A percentile compares a stretch with the other conserved stretches of the same genome.
phyloP scores from a whole-genome alignment of 1,139 yeast genomes.

The Meyerozyma sp. region DNA sequence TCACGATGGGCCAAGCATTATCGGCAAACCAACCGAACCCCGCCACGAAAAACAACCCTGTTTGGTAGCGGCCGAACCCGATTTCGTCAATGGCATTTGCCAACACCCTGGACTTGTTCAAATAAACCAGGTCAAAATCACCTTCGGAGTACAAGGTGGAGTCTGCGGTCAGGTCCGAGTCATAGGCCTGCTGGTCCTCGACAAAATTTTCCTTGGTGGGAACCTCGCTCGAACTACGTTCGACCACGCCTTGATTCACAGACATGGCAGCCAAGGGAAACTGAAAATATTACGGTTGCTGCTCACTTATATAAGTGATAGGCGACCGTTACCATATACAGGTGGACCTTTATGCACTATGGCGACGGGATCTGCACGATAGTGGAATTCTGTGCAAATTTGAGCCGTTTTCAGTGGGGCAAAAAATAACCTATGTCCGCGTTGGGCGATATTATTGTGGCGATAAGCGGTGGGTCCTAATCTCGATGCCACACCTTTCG shows the following conservation, averaged over 20 bases:
- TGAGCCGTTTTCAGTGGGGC: too few species aligned
- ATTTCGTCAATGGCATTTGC: slow-evolving; percentile 33
- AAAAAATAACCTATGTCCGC: too few species aligned
- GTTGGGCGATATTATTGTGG: too few species aligned
- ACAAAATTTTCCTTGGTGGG: background rate
- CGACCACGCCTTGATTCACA: background rate
- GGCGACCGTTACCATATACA: background rate
- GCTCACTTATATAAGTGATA: background rate
- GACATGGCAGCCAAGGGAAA: background rate
- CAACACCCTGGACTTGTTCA: slow-evolving; percentile 29
- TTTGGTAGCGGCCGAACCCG: slow-evolving; percentile 40
- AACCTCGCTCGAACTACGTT: background rate
- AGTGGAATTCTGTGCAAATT: too few species aligned
- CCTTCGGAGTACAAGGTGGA: slow-evolving; percentile 13
- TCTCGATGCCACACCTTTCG: too few species aligned
- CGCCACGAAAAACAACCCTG: slow-evolving; percentile 36
- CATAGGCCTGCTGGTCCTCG: background rate
- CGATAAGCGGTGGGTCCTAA: too few species aligned
- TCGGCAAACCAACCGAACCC: slow-evolving; percentile 44
- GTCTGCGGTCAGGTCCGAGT: background rate
- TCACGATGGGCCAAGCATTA: slow-evolving; percentile 40
- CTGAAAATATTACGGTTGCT: background rate
- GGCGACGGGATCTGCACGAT: too few species aligned
- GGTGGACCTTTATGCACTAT: background rate
- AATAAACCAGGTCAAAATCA: slow-evolving; percentile 21